Conservation (phyloP, 2,329 filamentous ascomycete species). For the Botrytis pseudocinerea region DNA sequence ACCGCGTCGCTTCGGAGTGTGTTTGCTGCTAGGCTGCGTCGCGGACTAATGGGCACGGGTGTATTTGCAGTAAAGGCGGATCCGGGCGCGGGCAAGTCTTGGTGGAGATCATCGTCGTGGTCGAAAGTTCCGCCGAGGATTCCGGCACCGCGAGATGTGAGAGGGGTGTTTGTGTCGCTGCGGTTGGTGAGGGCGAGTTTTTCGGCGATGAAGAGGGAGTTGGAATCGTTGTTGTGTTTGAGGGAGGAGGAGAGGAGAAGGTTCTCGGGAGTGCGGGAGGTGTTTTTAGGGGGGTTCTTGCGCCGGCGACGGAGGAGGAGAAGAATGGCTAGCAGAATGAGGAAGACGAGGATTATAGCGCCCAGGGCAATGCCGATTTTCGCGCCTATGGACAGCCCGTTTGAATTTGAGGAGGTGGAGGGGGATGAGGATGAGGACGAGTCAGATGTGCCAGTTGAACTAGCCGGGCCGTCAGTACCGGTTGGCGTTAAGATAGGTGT, state of each 20-base stretch:
- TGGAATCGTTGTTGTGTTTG: slow-evolving; percentile 10
- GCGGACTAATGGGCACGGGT: neutral
- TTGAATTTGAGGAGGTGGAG: neutral
- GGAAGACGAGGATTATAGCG: neutral
- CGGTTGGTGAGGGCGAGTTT: neutral
- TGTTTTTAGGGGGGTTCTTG: neutral
- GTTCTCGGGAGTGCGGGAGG: slow-evolving; percentile 20
- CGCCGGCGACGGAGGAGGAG: slow-evolving; percentile 12
- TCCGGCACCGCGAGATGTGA: slow-evolving; percentile 1
- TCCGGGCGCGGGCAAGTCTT: slow-evolving; percentile 4
- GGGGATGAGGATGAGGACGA: neutral
- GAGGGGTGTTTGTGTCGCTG: slow-evolving; percentile 14
- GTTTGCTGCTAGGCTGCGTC: neutral
- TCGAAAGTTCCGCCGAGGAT: slow-evolving; percentile 1
- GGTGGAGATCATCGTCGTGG: neutral
- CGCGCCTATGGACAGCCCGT: slow-evolving; percentile 13
- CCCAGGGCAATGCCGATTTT: slow-evolving; percentile 23
- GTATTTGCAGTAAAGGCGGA: slow-evolving; percentile 16
- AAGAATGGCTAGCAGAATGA: slow-evolving; percentile 10
- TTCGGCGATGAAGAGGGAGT: slow-evolving; percentile 3
- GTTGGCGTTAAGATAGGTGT: neutral
- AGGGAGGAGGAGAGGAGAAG: neutral
- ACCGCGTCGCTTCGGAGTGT: neutral
- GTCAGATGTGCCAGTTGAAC: neutral
- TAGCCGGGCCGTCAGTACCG: neutral